Base-by-base conservation (phyloP, 1,284 basidiomycete species). In the Phaffia rhodozyma region DNA sequence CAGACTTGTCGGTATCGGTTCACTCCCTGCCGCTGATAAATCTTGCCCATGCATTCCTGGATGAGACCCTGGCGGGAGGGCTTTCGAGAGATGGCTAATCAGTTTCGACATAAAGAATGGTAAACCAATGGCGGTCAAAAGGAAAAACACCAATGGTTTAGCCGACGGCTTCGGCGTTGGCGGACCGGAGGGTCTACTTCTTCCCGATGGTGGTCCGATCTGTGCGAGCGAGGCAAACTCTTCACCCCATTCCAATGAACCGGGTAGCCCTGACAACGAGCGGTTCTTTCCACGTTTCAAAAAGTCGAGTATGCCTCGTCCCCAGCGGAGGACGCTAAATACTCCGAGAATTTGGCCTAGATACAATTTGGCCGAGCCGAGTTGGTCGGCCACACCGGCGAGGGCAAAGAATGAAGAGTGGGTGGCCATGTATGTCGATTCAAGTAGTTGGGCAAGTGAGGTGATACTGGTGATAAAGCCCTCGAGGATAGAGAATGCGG, bases 351-450 rank as follows among this genome's bases (percentile, higher is more conserved):
- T 91, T 73, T 93, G 91, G 47, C 92, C 92, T 18, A 98, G 82
- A 32, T 92, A 93, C 70, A 92, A 89, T 60, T 92, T 84, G 54
- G 97, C 82, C 69, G 89, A 86, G 9, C 86, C 86, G 71, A 99
- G 88, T 74, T 98, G 96, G 72, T 99, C 94, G 50, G 93, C 83
- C 32, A 98, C 93, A 67, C 92, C 91, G 62, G 97, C 91, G 89
- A 99, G 97, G 66, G 94, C 94, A 75, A 97, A 98, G 79, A 99
- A 98, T 53, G 85, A 88, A 4, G 89, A 92, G 76, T 99, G 96
- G 0, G 96, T 99, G 3, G 96, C 96, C 87, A 97, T 91, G 77
- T 97, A 98, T 3, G 96, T 98, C 52, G 84, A 87, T 75, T 98
- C 94, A 70, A 99, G 85, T 84, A 99, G 94, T 75, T 98, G 96